phyloP scores from a whole-genome alignment of 768 basidiomycete species.

The Tephrocybe sp. region DNA sequence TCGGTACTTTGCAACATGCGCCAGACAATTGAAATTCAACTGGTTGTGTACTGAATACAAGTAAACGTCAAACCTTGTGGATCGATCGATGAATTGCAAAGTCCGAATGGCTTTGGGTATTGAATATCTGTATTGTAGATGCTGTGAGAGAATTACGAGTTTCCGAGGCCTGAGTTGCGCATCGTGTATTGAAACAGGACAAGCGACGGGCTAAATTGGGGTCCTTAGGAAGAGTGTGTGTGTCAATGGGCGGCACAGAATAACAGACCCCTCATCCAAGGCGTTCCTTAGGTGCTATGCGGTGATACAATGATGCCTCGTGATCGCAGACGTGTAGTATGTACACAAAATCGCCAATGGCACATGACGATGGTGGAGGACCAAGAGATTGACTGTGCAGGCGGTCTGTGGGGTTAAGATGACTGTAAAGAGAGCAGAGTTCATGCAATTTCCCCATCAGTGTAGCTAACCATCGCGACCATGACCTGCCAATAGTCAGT shows the following conservation, averaged over 20 bases:
- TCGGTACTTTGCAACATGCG: too few species aligned
- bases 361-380: too few species aligned
- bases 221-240: background rate
- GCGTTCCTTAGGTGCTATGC: background rate
- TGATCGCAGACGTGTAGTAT: background rate
- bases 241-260: background rate
- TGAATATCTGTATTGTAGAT: background rate
- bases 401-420: background rate
- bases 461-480: too few species aligned
- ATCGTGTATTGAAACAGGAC: background rate
- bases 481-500: too few species aligned
- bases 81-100: background rate
- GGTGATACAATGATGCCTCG: background rate
- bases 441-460: too few species aligned
- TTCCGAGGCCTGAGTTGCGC: background rate
- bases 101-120: background rate
- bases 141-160: background rate
- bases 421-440: background rate
- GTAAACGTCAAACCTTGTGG: too few species aligned
- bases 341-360: too few species aligned
- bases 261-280: too few species aligned
- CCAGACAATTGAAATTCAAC: too few species aligned
- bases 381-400: background rate
- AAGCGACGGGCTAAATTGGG: conserved; percentile 1
- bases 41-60: too few species aligned